Evolutionary conservation across 331 rosid species (phyloP).

Genomic region (Acacia pycnantha): DNA sequence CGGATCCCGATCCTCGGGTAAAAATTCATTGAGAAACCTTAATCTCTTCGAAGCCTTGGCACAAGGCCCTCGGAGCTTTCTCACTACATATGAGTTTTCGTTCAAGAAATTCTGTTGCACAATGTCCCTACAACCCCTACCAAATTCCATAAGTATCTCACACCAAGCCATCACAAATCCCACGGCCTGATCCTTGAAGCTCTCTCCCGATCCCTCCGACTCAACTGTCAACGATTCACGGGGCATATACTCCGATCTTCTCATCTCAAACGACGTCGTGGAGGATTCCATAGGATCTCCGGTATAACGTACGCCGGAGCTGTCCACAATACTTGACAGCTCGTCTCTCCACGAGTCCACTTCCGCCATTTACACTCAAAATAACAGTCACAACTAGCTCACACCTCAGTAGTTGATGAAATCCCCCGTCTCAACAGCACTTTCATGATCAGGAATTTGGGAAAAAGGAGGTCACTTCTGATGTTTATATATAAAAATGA

Average conservation of each 20-base stretch:
- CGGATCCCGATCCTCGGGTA: constrained; percentile 99
- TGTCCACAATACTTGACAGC: constrained; percentile 59
- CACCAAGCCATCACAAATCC: constrained; percentile 89
- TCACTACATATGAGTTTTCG: constrained; percentile 60
- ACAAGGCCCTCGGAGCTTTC: constrained; percentile 66
- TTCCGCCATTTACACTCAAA: constrained; percentile 59
- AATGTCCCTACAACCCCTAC: constrained; percentile 78
- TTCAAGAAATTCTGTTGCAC: constrained; percentile 71
- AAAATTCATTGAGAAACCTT: constrained; percentile 67
- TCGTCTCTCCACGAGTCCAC: constrained; percentile 64
- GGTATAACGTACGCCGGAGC: constrained; percentile 39
- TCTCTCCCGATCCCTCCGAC: constrained; percentile 56
- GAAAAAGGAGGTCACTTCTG: neutral
- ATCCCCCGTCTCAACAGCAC: constrained; percentile 2
- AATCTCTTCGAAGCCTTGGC: constrained; percentile 59
- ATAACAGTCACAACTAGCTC: constrained; percentile 1
- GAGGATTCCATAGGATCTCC: constrained; percentile 42
- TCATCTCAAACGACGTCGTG: constrained; percentile 38
- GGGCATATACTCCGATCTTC: constrained; percentile 23
- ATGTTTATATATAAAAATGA: neutral
- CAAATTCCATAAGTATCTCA: constrained; percentile 78
- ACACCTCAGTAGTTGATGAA: constrained; percentile 15
- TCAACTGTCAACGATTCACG: constrained; percentile 33
- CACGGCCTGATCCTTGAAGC: constrained; percentile 72
- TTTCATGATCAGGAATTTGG: neutral